Base-by-base conservation (phyloP, 2,329 filamentous ascomycete genomes). In the Trichoderma asperellum region DNA sequence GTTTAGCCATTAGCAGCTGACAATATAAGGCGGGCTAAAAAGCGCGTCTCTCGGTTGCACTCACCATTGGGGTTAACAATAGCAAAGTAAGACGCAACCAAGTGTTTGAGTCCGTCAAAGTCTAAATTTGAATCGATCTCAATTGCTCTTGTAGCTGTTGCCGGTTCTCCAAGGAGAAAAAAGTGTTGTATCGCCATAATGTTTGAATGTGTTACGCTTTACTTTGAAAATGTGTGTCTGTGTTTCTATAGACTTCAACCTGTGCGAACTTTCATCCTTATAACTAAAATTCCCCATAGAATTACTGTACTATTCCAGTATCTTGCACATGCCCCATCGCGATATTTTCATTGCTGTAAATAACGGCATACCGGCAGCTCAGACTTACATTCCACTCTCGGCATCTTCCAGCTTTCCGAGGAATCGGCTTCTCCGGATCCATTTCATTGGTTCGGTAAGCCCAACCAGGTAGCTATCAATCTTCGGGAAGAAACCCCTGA, bases 61-160 rank as follows among this genome's bases (percentile, higher is more conserved):
- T 8, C 75, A 81, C 82, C 81, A 27, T 77, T 79, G 3, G 81
- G 74, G 8, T 82, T 78, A 52, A 83, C 82, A 66, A 83, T 79
- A 60, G 80, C 79, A 72, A 83, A 84, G 56, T 82, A 76, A 12
- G 81, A 79, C 4, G 81, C 81, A 18, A 82, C 74, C 16, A 82
- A 71, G 56, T 82, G 76, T 35, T 78, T 78, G 1, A 84, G 77
- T 18, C 76, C 78, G 34, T 81, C 78, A 29, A 78, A 74, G 52
- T 81, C 77, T n/a, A 74, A 68, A 2, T 76, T 74, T 5, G 74
- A 56, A n/a, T 78, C 74, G 4, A 83, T 60, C 8, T 81, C 80
- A 52, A 84, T 77, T 7, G 79, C 77, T 66, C 70, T 76, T n/a
- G 78, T 76, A 14, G 74, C 77, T 11, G 77, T 77, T 55, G 76